Percentiles rank a stretch among this genome's conserved stretches.
These are phyloP conservation scores for Phymatotrichopsis omnivora DNA, from an alignment of 2,329 filamentous ascomycete species.

Conservation along the genomic window DNA sequence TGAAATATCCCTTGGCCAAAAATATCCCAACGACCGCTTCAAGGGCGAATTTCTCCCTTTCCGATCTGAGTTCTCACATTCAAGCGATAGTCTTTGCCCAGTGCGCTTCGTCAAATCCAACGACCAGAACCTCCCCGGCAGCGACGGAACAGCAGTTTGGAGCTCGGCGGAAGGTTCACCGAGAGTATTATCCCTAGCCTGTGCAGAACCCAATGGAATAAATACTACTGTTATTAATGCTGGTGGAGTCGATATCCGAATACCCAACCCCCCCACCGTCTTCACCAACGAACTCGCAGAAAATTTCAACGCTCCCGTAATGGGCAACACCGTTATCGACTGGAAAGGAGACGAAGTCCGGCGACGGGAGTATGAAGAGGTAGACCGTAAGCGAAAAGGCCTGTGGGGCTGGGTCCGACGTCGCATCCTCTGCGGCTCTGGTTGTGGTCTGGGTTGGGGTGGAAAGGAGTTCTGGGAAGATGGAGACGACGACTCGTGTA, in stretches of 20 bases:
- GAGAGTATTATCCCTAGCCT: too few species aligned
- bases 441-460: conserved; percentile 16
- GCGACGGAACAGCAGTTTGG: too few species aligned
- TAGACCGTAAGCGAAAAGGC: conserved; percentile 14
- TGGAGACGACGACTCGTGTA: conserved; percentile 20
- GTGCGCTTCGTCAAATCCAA: conserved; percentile 7
- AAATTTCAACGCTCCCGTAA: conserved; percentile 12
- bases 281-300: background rate
- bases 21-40: conserved; percentile 22
- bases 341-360: conserved; percentile 23
- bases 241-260: too few species aligned
- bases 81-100: conserved; percentile 17
- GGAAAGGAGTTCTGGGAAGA: conserved; percentile 25
- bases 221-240: too few species aligned
- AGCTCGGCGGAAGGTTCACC: background rate
- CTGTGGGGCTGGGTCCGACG: conserved; percentile 18
- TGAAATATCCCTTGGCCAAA: conserved; percentile 10
- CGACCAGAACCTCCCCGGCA: too few species aligned
- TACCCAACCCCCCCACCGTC: background rate
- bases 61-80: conserved; percentile 16
- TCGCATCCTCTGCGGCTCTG: conserved; percentile 6
- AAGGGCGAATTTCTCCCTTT: conserved; percentile 21
- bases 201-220: too few species aligned
- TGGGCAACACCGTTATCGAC: conserved; percentile 22
- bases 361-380: conserved; percentile 24